A percentile compares a stretch with the other conserved stretches of the same genome.
These are phyloP conservation scores for Escallonia herrerae DNA, from an alignment of 129 eudicot genomes.

Conservation along the genomic window DNA sequence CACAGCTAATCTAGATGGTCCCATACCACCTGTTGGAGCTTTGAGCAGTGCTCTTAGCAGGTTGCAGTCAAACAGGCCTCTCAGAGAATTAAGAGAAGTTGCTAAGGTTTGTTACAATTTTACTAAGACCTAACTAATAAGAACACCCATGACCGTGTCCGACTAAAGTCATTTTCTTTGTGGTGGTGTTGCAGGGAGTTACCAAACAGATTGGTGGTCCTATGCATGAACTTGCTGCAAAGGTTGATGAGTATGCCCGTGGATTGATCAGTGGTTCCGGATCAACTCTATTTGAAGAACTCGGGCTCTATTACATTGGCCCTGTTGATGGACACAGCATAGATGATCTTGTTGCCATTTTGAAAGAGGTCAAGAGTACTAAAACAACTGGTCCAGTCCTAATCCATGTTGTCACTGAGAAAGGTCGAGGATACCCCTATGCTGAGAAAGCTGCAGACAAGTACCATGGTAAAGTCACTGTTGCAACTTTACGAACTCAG, in stretches of 20 bases:
- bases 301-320: conserved; percentile 87
- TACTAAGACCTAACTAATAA: not conserved
- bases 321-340: conserved; percentile 94
- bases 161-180: not conserved
- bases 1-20: conserved; percentile 94
- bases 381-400: conserved; percentile 86
- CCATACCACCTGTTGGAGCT: conserved; percentile 93
- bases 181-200: conserved; percentile 52
- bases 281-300: conserved; percentile 77
- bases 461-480: conserved; percentile 63
- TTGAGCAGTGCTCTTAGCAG: conserved; percentile 89
- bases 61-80: conserved; percentile 86
- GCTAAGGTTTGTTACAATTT: conserved; percentile 52
- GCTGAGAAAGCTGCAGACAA: conserved; percentile 97
- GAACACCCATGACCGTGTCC: not conserved
- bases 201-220: conserved; percentile 96
- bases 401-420: conserved; percentile 91
- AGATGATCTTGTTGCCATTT: conserved; percentile 79
- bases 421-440: conserved; percentile 97
- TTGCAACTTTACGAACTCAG: not conserved
- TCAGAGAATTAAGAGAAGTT: conserved; percentile 89
- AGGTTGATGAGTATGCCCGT: conserved; percentile 95
- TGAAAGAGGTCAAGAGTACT: conserved; percentile 82
- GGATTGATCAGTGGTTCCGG: conserved; percentile 96
- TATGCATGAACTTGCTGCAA: conserved; percentile 90